Base-by-base conservation (phyloP, 164 flowering plant species). In the Pachysandra terminalis region DNA sequence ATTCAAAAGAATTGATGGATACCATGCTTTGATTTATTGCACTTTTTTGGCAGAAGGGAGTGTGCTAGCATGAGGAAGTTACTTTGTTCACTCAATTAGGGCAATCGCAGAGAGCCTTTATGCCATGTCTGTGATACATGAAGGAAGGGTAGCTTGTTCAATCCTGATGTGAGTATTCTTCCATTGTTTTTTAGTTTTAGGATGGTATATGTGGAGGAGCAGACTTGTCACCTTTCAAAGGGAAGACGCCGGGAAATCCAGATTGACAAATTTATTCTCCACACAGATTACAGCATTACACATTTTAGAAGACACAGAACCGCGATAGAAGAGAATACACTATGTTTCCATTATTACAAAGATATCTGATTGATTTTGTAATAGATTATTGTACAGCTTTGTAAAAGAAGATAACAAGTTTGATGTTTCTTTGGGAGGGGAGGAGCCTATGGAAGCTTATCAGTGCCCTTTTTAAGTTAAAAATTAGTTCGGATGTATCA, bases 361-460 rank as follows among this genome's bases (percentile, higher is more conserved):
- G 16, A 17, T 45, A 62, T 35, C 60, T 66, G 61, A 59, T 62
- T 65, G 49, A 61, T 1, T 59, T 62, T 56, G 35, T 67, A 52
- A 55, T 32, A 66, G 54, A 54, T 61, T 26, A 67, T 56, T 59
- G 66, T 67, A 72, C 56, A 67, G 68, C 27, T 64, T 26, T 65
- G 48, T 19, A 28, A 64, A 62, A 55, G 40, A 49, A 16, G 37
- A 7, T 3, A 14, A 26, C 48, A 58, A 32, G 23, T 59, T 64
- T 64, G 32, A 61, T 6, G 51, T 37, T 52, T 61, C 24, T 61
- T 35, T 58, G 58, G 73, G 25, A 37, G 52, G 37, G n/a, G n/a
- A n/a, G n/a, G n/a, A n/a, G n/a, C n/a, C n/a, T 16, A 21, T 67
- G 63, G 23, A 67, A 40, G 63, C 16, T 25, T 26, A 24, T 4